Percentiles rank a stretch among this genome's conserved stretches.
Evolutionary conservation across 1,139 yeast genomes (phyloP).

Genomic region (Suhomyces taliae): DNA sequence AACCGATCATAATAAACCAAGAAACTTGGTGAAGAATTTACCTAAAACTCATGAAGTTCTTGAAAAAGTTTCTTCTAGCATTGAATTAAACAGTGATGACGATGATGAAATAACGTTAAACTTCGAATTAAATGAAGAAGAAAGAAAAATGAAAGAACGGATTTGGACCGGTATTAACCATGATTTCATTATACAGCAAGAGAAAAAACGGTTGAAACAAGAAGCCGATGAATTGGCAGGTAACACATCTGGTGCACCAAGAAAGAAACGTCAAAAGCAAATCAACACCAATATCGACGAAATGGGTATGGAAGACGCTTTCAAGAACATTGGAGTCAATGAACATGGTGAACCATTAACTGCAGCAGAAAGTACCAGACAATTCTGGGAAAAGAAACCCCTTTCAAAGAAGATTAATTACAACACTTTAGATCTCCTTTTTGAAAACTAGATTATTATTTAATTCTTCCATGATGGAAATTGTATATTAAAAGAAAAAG

Average conservation of each 20-base stretch:
- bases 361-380: conserved; percentile 74
- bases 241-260: conserved; percentile 53
- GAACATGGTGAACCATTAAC: conserved; percentile 47
- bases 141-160: conserved; percentile 66
- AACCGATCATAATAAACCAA: conserved; percentile 47
- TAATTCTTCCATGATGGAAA: not conserved
- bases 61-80: conserved; percentile 56
- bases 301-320: conserved; percentile 36
- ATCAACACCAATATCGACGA: conserved; percentile 11
- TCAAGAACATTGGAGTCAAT: conserved; percentile 42
- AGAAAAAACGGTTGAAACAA: conserved; percentile 73
- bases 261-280: conserved; percentile 37
- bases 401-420: conserved; percentile 88
- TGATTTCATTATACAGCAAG: conserved; percentile 83
- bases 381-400: conserved; percentile 65
- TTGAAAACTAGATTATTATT: conserved; percentile 21
- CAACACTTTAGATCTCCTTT: conserved; percentile 68
- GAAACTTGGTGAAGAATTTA: conserved; percentile 47
- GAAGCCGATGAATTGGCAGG: conserved; percentile 88
- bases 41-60: conserved; percentile 60
- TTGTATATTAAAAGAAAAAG: too few species aligned
- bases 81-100: conserved; percentile 60
- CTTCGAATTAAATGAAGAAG: conserved; percentile 70
- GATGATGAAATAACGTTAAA: conserved; percentile 63
- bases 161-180: conserved; percentile 89